Conservation (phyloP, 2,329 filamentous ascomycete species). For the Venturiaceae sp. region DNA sequence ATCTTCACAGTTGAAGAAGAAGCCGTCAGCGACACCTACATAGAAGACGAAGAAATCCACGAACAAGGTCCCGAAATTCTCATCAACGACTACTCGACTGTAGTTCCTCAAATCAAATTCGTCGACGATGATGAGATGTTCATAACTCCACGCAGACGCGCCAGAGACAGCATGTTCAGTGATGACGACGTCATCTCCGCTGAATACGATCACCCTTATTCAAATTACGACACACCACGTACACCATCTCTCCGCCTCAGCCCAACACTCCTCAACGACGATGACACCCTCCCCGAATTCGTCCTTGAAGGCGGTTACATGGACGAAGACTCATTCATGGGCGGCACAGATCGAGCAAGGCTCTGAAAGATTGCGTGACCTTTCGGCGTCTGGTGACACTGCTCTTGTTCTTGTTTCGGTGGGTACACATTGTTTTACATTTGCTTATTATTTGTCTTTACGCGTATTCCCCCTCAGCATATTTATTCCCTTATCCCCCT, state of each 20-base stretch:
- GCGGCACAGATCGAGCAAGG: neutral
- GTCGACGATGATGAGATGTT: neutral
- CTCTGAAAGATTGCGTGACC: neutral
- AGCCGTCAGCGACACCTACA: neutral
- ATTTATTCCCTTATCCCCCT: neutral
- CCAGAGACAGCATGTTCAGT: neutral
- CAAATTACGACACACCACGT: neutral
- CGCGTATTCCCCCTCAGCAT: neutral
- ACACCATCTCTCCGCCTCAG: neutral
- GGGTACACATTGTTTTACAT: neutral
- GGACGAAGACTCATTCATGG: neutral
- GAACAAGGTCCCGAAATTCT: neutral
- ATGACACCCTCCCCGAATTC: neutral
- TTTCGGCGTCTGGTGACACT: neutral
- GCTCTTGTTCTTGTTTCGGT: neutral
- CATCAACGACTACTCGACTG: neutral
- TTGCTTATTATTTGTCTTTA: neutral
- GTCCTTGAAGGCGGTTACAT: neutral
- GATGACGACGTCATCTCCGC: neutral
- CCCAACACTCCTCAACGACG: neutral
- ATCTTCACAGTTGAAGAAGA: constrained; percentile 6
- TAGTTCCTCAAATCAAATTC: neutral
- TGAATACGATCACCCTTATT: neutral
- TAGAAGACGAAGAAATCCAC: neutral
- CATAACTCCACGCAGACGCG: neutral